Evolutionary conservation across 257 asterid species (phyloP), one percentile per base, ranked within the genome.

Genomic region (Solanum paucissectum): DNA sequence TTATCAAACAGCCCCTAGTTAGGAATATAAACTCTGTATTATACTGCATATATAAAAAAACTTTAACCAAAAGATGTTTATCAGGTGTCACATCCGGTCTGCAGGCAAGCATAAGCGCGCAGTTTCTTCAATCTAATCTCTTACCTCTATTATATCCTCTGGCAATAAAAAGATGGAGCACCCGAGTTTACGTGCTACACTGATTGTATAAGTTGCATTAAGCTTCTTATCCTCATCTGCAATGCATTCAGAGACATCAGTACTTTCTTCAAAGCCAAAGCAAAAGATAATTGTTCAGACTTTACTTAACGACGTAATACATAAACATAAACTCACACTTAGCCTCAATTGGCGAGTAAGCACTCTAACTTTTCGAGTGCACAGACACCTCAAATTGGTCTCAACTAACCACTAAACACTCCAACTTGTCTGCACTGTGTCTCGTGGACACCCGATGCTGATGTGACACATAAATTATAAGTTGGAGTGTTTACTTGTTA

Each of bases 141-240:
- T n/a, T 89, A 92, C 92, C 92, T 92, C 92, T 42, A 92, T 89
- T 18, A 92, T 92, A 86, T 92, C 94, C 91, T 92, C 92, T 3
- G 92, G 92, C 89, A 92, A 85, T 69, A 90, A 88, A 86, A 92
- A 92, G 79, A 92, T 92, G 29, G 92, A 92, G 75, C 94, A 92
- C 29, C 92, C 94, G 23, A 92, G 89, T 91, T 92, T 92, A 38
- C 94, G 88, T 5, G 94, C 94, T 60, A 92, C 94, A 83, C 94
- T 92, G 88, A 90, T 92, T 36, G 88, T 92, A 64, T 92, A 91
- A 79, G 91, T 90, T 46, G 93, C 89, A 89, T 91, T 91, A 25
- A 90, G 87, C 89, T 92, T 92, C 87, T 92, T 90, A 68, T 92
- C 94, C 69, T 92, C 94, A 32, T 90, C 94, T 92, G 92, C 89